phyloP scores from a whole-genome alignment of 2,329 filamentous ascomycete species.

The Colletotrichum sansevieriae region DNA sequence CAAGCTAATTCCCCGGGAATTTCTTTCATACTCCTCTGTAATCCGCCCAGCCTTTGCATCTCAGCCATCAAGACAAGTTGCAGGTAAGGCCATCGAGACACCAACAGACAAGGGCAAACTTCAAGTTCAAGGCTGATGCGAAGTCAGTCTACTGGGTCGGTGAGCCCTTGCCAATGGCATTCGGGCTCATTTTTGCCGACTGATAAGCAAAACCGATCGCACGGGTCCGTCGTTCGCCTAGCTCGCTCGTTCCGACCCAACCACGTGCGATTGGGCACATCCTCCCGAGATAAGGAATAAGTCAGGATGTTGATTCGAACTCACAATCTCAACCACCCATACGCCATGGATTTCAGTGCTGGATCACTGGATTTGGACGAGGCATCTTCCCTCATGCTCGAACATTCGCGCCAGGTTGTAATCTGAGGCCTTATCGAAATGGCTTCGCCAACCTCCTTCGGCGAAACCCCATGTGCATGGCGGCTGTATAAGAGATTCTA shows the following conservation, averaged over 20 bases:
- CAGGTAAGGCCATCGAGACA: constrained; percentile 19
- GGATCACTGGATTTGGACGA: neutral
- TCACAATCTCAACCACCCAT: neutral
- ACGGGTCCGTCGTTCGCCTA: constrained; percentile 4
- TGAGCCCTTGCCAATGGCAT: constrained; percentile 19
- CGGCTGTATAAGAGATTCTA: constrained; percentile 10
- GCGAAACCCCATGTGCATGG: neutral
- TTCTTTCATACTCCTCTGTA: constrained; percentile 17
- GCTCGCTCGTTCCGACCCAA: constrained; percentile 2
- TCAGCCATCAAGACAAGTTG: constrained; percentile 24
- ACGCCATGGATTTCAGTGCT: constrained; percentile 1
- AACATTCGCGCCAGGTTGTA: constrained; percentile 10
- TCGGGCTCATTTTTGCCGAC: neutral
- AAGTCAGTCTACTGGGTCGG: neutral
- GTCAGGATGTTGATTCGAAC: neutral
- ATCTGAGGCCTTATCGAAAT: constrained; percentile 12
- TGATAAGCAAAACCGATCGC: constrained; percentile 33
- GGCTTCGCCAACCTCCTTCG: neutral
- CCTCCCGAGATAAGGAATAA: constrained; percentile 17
- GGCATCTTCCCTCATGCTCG: neutral
- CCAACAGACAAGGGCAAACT: neutral
- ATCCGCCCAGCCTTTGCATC: neutral
- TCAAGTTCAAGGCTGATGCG: neutral
- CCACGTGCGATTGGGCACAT: constrained; percentile 18
- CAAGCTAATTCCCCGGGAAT: constrained; percentile 17